Evolutionary conservation across 306 rosid species (phyloP).

Genomic region (Vigna radiata): DNA sequence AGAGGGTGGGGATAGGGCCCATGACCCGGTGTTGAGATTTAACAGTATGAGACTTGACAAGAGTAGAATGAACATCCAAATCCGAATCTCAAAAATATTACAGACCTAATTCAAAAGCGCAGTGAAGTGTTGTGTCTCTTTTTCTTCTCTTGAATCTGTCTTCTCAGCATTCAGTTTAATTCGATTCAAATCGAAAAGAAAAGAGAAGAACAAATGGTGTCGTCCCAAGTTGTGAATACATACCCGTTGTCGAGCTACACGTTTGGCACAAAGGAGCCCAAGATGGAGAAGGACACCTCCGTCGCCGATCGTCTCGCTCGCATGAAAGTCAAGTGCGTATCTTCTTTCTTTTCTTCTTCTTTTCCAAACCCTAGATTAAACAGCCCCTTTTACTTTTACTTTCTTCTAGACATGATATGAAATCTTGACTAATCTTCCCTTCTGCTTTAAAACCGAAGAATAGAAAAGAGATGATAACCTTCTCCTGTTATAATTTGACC

Average conservation of each 20-base stretch:
- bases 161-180: no score
- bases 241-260: conserved; percentile 98
- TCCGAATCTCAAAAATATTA: background rate
- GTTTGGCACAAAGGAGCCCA: conserved; percentile 98
- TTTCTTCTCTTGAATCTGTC: no score
- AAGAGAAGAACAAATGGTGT: conserved; percentile 54
- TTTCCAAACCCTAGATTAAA: conserved; percentile 55
- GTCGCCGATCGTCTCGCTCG: conserved; percentile 99
- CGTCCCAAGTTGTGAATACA: conserved; percentile 88
- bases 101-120: background rate
- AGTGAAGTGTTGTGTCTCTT: background rate
- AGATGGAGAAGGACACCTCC: conserved; percentile 99
- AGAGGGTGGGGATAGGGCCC: background rate
- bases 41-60: background rate
- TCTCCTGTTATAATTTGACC: background rate
- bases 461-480: background rate
- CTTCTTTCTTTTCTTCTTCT: background rate
- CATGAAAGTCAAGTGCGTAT: conserved; percentile 91
- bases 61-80: background rate
- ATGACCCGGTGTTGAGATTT: background rate
- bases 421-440: background rate
- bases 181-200: background rate
- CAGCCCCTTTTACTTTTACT: background rate
- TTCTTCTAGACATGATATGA: background rate
- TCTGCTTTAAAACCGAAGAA: background rate